Conservation (phyloP, 140 eudicot species). For the Cichorium intybus region DNA sequence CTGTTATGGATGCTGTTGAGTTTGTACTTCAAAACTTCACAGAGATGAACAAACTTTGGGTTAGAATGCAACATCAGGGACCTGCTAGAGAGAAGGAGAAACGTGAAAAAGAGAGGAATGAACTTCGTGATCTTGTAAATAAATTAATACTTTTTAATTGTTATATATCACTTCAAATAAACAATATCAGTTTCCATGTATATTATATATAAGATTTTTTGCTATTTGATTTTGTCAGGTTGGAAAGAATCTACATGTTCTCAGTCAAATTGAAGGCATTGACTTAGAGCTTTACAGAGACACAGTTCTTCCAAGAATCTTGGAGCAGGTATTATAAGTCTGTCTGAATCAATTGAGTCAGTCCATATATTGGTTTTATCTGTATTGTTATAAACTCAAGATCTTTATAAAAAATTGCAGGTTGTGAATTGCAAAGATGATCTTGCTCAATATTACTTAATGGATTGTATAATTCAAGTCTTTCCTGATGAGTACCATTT, state of each 20-base stretch:
- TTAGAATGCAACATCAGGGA: slow-evolving; percentile 98
- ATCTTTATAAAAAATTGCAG: slow-evolving; percentile 41
- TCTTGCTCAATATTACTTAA: slow-evolving; percentile 87
- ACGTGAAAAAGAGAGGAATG: slow-evolving; percentile 93
- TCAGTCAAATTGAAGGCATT: slow-evolving; percentile 96
- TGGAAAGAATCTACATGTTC: slow-evolving; percentile 97
- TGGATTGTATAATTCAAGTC: slow-evolving; percentile 98
- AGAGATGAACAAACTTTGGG: slow-evolving; percentile 99
- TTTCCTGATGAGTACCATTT: slow-evolving; percentile 96
- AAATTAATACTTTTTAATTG: slow-evolving; percentile 20
- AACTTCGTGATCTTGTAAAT: slow-evolving; percentile 97
- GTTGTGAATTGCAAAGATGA: slow-evolving; percentile 98
- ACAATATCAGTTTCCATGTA: neutral
- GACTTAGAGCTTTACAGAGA: slow-evolving; percentile 92
- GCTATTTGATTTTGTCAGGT: slow-evolving; percentile 50
- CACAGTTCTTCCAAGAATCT: slow-evolving; percentile 80
- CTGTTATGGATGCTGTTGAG: slow-evolving; percentile 93
- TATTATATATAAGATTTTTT: slow-evolving; percentile 29
- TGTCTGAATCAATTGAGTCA: slow-evolving; percentile 3
- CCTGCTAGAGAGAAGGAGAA: slow-evolving; percentile 92
- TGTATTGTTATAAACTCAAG: slow-evolving; percentile 8
- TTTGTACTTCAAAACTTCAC: slow-evolving; percentile 96
- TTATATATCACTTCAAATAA: slow-evolving; percentile 3
- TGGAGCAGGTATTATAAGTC: slow-evolving; percentile 75
- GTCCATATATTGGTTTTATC: neutral